Evolutionary conservation across 1,284 basidiomycete species (phyloP).

Genomic region (Heterobasidion annosum): DNA sequence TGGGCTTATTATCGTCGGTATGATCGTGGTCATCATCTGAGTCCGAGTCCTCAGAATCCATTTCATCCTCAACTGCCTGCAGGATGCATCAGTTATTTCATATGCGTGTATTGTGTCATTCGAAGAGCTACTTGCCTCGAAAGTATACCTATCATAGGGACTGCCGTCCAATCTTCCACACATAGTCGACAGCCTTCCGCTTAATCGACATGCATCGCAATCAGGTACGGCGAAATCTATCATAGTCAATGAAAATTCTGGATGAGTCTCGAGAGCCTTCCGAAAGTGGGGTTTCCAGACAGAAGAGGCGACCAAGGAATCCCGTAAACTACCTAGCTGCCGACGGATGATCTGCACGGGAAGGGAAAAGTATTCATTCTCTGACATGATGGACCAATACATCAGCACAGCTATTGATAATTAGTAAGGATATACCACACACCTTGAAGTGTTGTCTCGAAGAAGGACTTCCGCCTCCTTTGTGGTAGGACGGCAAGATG

Average conservation of each 20-base stretch:
- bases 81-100: neutral
- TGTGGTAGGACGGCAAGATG: conserved; percentile 60
- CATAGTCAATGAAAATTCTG: conserved; percentile 42
- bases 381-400: conserved; percentile 18
- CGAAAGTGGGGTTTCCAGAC: conserved; percentile 71
- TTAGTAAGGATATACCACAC: conserved; percentile 10
- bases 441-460: conserved; percentile 48
- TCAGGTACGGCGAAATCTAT: conserved; percentile 49
- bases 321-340: conserved; percentile 57
- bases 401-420: neutral
- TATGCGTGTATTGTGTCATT: too few relatives aligned
- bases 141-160: conserved; percentile 52
- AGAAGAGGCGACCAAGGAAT: conserved; percentile 70
- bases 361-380: conserved; percentile 64
- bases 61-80: neutral
- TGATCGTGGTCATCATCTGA: conserved; percentile 24
- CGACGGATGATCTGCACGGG: conserved; percentile 54
- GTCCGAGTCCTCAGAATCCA: conserved; percentile 14
- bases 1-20: conserved; percentile 12
- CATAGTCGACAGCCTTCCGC: conserved; percentile 55
- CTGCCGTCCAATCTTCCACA: conserved; percentile 47
- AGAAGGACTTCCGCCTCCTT: conserved; percentile 42
- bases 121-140: conserved; percentile 29
- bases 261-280: conserved; percentile 53
- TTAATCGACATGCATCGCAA: conserved; percentile 76